Percentiles rank a stretch among this genome's conserved stretches.
Evolutionary conservation across 306 rosid genomes (phyloP).

Genomic region (Citrullus colocynthis): DNA sequence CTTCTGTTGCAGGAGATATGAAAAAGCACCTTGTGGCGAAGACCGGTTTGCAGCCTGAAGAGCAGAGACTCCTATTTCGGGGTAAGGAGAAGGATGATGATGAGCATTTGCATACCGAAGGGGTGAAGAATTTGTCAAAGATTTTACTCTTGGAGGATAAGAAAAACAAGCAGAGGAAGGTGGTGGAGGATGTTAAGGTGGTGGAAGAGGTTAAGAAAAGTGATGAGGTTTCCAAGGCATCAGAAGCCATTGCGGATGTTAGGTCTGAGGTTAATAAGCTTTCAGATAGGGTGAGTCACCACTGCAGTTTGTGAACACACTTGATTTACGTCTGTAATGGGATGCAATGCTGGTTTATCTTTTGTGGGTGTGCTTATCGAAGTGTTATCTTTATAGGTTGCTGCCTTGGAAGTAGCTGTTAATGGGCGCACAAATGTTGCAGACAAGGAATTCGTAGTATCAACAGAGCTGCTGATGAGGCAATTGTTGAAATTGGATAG

Average conservation of each 20-base stretch:
- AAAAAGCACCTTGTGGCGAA: constrained; percentile 42
- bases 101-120: constrained; percentile 51
- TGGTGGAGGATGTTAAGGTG: constrained; percentile 36
- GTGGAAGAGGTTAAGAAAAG: constrained; percentile 36
- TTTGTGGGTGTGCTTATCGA: not conserved
- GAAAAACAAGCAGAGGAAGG: constrained; percentile 36
- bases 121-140: constrained; percentile 67
- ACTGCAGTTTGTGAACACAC: not conserved
- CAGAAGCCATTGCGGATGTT: constrained; percentile 45
- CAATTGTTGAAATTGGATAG: constrained; percentile 74
- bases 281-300: constrained; percentile 45
- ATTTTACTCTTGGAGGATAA: constrained; percentile 52
- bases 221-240: constrained; percentile 38
- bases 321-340: not conserved
- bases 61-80: constrained; percentile 56
- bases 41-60: constrained; percentile 53
- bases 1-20: constrained; percentile 47
- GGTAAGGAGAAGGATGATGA: constrained; percentile 63
- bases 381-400: constrained; percentile 32
- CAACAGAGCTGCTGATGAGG: constrained; percentile 75
- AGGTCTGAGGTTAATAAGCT: constrained; percentile 67
- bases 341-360: not conserved
- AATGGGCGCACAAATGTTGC: constrained; percentile 55
- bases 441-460: constrained; percentile 53
- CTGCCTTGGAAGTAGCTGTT: constrained; percentile 59